Evolutionary conservation across 345 rosid genomes (phyloP).

Genomic region (Hypericum perforatum): DNA sequence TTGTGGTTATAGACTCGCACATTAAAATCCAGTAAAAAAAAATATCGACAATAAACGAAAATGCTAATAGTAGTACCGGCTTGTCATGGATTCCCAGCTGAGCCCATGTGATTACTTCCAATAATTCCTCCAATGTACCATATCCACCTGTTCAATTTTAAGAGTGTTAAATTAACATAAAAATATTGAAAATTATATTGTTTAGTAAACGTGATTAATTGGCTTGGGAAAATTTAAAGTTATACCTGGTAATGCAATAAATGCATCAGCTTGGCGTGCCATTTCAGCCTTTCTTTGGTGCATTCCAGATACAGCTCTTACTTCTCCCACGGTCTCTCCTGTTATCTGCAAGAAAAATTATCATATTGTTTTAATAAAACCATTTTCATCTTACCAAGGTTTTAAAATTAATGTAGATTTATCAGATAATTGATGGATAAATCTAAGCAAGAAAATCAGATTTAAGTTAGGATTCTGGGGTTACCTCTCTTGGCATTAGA

Average conservation of each 20-base stretch:
- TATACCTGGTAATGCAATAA: conserved; percentile 61
- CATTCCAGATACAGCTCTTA: conserved; percentile 60
- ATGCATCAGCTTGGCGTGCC: conserved; percentile 79
- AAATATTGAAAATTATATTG: not conserved
- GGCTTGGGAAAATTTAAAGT: not conserved
- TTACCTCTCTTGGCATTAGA: conserved; percentile 28
- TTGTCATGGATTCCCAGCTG: conserved; percentile 67
- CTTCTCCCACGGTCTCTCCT: conserved; percentile 64
- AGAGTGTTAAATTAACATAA: conserved; percentile 4
- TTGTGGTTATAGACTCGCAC: too few species aligned
- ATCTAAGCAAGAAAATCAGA: too few species aligned
- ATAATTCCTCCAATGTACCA: conserved; percentile 65
- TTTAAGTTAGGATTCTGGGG: not conserved
- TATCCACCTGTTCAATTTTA: conserved; percentile 43
- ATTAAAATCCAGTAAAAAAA: too few species aligned
- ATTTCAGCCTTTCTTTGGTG: conserved; percentile 78
- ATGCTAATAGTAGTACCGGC: conserved; percentile 29
- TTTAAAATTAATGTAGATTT: too few species aligned
- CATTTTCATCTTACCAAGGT: too few species aligned
- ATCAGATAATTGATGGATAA: too few species aligned
- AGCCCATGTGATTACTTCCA: conserved; percentile 81
- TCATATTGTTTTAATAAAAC: not conserved
- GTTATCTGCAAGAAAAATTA: conserved; percentile 27
- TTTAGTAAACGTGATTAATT: not conserved
- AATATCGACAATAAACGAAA: too few species aligned